Evolutionary conservation across 352 stramenopile species (phyloP), one percentile per base, ranked within the genome.

Genomic region (Globisporangium solare): DNA sequence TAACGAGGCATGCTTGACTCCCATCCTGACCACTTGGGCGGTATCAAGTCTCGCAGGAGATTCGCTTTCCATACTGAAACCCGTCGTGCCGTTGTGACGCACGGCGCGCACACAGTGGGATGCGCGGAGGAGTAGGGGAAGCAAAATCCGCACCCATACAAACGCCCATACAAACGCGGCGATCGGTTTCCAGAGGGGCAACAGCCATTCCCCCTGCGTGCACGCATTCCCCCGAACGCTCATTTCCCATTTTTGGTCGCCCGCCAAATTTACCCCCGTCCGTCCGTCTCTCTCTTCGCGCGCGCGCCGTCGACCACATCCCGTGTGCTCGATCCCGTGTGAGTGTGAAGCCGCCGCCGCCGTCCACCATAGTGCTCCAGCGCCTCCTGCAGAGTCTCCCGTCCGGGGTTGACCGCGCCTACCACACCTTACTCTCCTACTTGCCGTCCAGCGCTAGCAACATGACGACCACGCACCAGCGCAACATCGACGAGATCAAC

Each of bases 401-500:
- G 20, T 43, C 18, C 32, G 51, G 40, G 31, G 7, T 64, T 22
- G 39, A 64, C 54, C 54, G 56, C 41, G 56, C 57, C 20, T 63
- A 63, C 50, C 32, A 32, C 13, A 24, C 41, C 14, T 51, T 66
- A 58, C 54, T 61, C 41, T 55, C 41, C 22, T 47, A 60, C 50
- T 45, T 41, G 32, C 53, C 51, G 31, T 37, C 42, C n/a, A 48
- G 17, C 32, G 51, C 11, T 32, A 41, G 12, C 22, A 60, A 11
- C 51, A 68, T 49, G 13, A 83, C 79, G 68, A 67, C 62, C 45
- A 64, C 73, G 7, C 83, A 92, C 66, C 74, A 89, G 70, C 77
- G 73, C 70, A 92, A 89, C 74, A 93, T 95, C 52, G 70, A 88
- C 35, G 74, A 85, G 63, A 95, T 94, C 79, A 94, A 93, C 64